Evolutionary conservation across 495 filamentous ascomycete genomes (phyloP).

Genomic region (Tetracladium marchalianum): DNA sequence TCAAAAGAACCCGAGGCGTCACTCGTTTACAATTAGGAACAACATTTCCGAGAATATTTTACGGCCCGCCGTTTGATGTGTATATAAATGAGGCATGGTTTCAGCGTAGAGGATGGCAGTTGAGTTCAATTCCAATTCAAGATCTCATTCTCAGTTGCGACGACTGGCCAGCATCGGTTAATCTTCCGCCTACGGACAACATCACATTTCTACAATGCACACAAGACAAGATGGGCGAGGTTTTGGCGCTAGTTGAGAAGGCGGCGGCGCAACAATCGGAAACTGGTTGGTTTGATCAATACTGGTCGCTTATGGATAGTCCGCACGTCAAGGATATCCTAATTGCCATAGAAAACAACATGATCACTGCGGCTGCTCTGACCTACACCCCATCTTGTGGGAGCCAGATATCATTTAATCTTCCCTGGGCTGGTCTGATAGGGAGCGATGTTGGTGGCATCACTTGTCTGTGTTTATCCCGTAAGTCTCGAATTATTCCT

Average conservation of each 20-base stretch:
- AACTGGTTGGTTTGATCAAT: slow-evolving; percentile 47
- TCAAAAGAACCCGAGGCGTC: slow-evolving; percentile 43
- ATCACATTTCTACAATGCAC: slow-evolving; percentile 38
- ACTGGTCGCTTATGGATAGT: slow-evolving; percentile 33
- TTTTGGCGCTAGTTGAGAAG: slow-evolving; percentile 46
- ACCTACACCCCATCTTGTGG: slow-evolving; percentile 43
- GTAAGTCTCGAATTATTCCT: slow-evolving; percentile 25
- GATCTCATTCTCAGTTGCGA: slow-evolving; percentile 47
- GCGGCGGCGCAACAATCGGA: slow-evolving; percentile 24
- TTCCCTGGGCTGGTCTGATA: slow-evolving; percentile 49
- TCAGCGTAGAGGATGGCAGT: slow-evolving; percentile 43
- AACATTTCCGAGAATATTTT: slow-evolving; percentile 50
- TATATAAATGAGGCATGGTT: slow-evolving; percentile 47
- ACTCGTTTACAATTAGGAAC: slow-evolving; percentile 47
- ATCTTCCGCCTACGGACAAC: slow-evolving; percentile 5
- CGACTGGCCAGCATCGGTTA: slow-evolving; percentile 34
- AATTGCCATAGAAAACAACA: slow-evolving; percentile 31
- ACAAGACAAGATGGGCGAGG: slow-evolving; percentile 37
- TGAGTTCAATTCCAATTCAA: slow-evolving; percentile 38
- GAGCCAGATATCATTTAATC: slow-evolving; percentile 41
- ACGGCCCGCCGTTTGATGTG: slow-evolving; percentile 37
- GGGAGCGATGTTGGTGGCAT: slow-evolving; percentile 47
- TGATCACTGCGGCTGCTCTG: slow-evolving; percentile 43
- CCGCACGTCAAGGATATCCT: slow-evolving; percentile 39
- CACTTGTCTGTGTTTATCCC: slow-evolving; percentile 48